Evolutionary conservation across 2,329 filamentous ascomycete species (phyloP).

Genomic region (Ceratocystis alfenasii): DNA sequence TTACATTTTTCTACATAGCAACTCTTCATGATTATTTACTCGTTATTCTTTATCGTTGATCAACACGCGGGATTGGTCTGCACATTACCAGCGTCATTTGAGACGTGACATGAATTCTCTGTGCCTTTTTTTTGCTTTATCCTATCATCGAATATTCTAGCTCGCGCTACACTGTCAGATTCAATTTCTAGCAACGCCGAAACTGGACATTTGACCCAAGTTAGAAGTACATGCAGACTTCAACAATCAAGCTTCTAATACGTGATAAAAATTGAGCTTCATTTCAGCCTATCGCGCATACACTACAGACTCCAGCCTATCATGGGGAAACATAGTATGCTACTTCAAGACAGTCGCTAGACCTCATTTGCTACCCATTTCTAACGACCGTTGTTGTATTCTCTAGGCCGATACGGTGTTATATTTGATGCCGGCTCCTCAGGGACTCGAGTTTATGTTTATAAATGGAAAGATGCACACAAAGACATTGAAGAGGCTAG

Average conservation of each 20-base stretch:
- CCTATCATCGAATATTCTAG: neutral
- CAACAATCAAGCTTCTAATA: neutral
- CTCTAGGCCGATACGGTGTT: constrained; percentile 64
- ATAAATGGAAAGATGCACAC: constrained; percentile 76
- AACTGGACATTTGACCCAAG: neutral
- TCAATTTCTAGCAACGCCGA: neutral
- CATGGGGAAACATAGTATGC: constrained; percentile 33
- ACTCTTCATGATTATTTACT: neutral
- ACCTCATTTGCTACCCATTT: neutral
- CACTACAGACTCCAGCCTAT: neutral
- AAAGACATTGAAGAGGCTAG: constrained; percentile 30
- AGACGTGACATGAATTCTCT: neutral
- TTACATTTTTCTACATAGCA: neutral
- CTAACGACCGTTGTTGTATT: constrained; percentile 2
- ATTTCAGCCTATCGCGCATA: neutral
- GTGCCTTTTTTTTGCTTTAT: neutral
- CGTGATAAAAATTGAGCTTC: no score
- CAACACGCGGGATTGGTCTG: neutral
- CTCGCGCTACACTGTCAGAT: neutral
- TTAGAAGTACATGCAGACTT: no score
- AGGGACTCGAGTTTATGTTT: constrained; percentile 87
- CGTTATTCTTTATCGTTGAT: neutral
- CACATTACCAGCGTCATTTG: neutral
- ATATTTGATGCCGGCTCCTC: constrained; percentile 97
- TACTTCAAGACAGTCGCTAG: neutral